phyloP scores from a whole-genome alignment of 176 grass and related monocot genomes.

The Pharus latifolius region DNA sequence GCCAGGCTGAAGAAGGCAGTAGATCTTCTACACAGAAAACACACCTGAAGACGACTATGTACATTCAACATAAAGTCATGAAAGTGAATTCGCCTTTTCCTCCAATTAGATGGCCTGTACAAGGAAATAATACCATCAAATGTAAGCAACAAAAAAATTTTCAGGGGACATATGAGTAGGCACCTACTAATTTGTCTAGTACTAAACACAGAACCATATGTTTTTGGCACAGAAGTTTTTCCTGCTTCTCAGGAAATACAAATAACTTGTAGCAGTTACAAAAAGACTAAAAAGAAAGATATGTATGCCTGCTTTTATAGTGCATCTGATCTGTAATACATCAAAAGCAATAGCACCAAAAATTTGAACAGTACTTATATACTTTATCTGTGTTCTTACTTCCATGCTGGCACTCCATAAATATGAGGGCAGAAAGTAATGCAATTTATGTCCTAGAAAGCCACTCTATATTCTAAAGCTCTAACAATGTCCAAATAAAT shows the following conservation, averaged over 20 bases:
- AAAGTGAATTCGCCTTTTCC: slow-evolving; percentile 91
- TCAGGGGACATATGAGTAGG: not conserved
- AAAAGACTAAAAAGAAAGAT: not conserved
- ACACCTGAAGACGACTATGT: slow-evolving; percentile 86
- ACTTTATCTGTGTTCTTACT: not conserved
- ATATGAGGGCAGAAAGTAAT: not conserved
- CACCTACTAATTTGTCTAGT: not conserved
- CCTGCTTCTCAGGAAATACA: not conserved
- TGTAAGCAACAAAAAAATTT: not conserved
- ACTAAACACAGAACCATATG: not conserved
- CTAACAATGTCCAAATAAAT: too few relatives aligned
- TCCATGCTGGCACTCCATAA: not conserved
- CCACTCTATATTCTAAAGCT: not conserved
- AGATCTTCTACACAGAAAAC: not conserved
- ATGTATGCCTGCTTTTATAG: not conserved
- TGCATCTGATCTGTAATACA: too few relatives aligned
- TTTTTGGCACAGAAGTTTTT: not conserved
- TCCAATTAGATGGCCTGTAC: slow-evolving; percentile 80
- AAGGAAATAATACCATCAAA: slow-evolving; percentile 13
- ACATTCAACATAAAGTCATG: slow-evolving; percentile 98
- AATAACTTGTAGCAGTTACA: not conserved
- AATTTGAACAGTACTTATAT: not conserved
- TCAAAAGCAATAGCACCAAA: not conserved
- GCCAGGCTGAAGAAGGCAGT: not conserved
- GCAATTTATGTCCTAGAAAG: too few relatives aligned